A percentile compares a stretch with the other conserved stretches of the same genome.
These are phyloP conservation scores for Evansstolkia leycettana DNA, from an alignment of 495 filamentous ascomycete genomes.

Conservation along the genomic window DNA sequence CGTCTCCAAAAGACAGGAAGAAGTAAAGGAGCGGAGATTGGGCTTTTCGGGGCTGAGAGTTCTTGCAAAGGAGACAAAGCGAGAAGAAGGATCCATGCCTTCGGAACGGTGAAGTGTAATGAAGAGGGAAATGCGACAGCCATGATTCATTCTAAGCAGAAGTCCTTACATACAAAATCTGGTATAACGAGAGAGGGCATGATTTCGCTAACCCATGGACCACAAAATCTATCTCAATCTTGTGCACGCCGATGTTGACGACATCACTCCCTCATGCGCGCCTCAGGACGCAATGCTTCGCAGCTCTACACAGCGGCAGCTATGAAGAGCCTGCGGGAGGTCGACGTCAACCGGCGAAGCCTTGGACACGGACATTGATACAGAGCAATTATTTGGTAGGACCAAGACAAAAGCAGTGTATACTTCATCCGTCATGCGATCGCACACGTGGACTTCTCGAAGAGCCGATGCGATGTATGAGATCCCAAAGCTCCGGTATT, in stretches of 20 bases:
- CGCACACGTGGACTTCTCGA: too few species aligned
- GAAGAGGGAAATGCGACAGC: too few species aligned
- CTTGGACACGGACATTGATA: slow-evolving; percentile 7
- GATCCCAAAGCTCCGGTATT: slow-evolving; percentile 22
- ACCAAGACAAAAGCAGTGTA: slow-evolving; percentile 3
- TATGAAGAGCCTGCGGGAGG: too few species aligned
- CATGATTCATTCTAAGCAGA: too few species aligned
- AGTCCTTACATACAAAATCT: too few species aligned
- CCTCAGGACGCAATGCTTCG: too few species aligned
- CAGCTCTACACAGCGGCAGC: slow-evolving; percentile 1
- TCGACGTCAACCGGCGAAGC: slow-evolving; percentile 9
- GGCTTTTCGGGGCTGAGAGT: too few species aligned
- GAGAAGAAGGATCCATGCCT: too few species aligned
- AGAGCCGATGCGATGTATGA: slow-evolving; percentile 6
- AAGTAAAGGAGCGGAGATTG: too few species aligned
- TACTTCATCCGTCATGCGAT: not conserved
- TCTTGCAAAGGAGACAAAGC: too few species aligned
- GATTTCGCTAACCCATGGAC: not conserved
- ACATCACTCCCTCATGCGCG: not conserved
- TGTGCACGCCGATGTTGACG: slow-evolving; percentile 1
- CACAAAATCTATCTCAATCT: slow-evolving; percentile 12
- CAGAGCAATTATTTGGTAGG: slow-evolving; percentile 4
- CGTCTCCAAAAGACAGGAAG: too few species aligned
- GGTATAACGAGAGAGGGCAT: not conserved
- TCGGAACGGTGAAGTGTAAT: too few species aligned